Conservation (phyloP, 1,139 yeast species). For the Geotrichum macrosporum region DNA sequence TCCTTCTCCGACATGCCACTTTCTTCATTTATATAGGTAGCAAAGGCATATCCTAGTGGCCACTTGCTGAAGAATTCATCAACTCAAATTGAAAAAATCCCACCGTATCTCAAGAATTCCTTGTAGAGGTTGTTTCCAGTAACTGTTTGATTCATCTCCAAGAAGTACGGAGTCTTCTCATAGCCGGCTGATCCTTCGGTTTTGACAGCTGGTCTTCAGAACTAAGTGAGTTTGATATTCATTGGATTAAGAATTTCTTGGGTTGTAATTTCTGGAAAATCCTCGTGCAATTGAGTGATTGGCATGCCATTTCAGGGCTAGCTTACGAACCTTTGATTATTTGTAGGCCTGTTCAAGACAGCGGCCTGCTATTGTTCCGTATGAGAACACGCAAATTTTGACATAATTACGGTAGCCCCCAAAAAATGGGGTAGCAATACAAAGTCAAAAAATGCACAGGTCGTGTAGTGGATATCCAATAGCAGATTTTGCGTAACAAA, state of each 20-base stretch:
- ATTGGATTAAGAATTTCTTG: constrained; percentile 9
- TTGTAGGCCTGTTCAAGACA: background rate
- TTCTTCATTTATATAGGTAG: constrained; percentile 70
- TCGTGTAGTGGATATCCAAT: background rate
- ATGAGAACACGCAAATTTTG: background rate
- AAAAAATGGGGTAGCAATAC: background rate
- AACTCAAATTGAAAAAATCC: constrained; percentile 81
- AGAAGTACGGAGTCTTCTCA: constrained; percentile 9
- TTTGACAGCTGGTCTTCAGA: constrained; percentile 1
- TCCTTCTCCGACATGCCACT: constrained; percentile 44
- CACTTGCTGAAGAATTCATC: constrained; percentile 86
- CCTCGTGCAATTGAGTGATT: constrained; percentile 1
- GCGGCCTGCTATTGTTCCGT: background rate
- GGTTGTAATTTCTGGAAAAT: constrained; percentile 11
- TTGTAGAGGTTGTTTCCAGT: constrained; percentile 42
- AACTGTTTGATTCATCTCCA: constrained; percentile 18
- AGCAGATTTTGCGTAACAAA: background rate
- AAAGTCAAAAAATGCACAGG: background rate
- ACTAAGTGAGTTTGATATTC: background rate
- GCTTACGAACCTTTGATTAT: background rate
- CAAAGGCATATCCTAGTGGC: constrained; percentile 89
- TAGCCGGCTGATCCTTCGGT: background rate
- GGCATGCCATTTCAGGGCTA: background rate
- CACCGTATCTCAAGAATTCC: constrained; percentile 77
- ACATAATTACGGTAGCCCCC: background rate